These are phyloP conservation scores for Trypethelium eluteriae DNA, from an alignment of 495 filamentous ascomycete species.

Conservation along the genomic window DNA sequence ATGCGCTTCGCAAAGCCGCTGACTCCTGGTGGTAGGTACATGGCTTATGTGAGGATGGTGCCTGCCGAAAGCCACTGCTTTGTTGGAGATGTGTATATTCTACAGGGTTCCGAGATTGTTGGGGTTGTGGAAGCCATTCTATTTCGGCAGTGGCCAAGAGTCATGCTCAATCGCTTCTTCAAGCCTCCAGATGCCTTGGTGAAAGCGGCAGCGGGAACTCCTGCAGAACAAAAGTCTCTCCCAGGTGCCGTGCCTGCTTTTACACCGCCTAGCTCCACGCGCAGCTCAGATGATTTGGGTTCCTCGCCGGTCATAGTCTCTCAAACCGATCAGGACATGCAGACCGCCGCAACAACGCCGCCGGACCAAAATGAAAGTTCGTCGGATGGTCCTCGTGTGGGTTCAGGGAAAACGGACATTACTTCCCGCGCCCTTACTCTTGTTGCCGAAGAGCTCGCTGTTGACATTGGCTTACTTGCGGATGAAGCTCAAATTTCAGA, in stretches of 20 bases:
- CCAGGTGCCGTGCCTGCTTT: background rate
- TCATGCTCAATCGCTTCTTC: conserved; percentile 15
- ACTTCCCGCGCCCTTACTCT: conserved; percentile 11
- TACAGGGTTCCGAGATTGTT: conserved; percentile 39
- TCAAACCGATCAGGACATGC: background rate
- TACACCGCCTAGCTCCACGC: background rate
- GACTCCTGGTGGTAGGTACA: conserved; percentile 32
- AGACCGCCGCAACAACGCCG: background rate
- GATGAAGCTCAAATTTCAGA: conserved; percentile 5
- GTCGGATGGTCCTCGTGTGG: background rate
- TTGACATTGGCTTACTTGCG: background rate
- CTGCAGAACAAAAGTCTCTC: background rate
- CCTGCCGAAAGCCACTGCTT: conserved; percentile 27
- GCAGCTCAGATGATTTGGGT: background rate
- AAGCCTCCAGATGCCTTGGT: conserved; percentile 1
- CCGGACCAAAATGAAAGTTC: background rate
- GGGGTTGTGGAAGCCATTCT: conserved; percentile 25
- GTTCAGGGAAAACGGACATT: background rate
- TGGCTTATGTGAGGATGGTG: conserved; percentile 39
- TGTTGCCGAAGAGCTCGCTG: conserved; percentile 13
- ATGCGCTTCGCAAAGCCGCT: conserved; percentile 32
- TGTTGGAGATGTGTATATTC: conserved; percentile 39
- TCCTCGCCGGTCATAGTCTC: background rate
- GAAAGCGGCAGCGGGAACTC: background rate
- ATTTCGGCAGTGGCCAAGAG: conserved; percentile 12